Percentiles rank a stretch among this genome's conserved stretches.
Evolutionary conservation across 306 rosid genomes (phyloP).

Genomic region (Mimosa pudica): DNA sequence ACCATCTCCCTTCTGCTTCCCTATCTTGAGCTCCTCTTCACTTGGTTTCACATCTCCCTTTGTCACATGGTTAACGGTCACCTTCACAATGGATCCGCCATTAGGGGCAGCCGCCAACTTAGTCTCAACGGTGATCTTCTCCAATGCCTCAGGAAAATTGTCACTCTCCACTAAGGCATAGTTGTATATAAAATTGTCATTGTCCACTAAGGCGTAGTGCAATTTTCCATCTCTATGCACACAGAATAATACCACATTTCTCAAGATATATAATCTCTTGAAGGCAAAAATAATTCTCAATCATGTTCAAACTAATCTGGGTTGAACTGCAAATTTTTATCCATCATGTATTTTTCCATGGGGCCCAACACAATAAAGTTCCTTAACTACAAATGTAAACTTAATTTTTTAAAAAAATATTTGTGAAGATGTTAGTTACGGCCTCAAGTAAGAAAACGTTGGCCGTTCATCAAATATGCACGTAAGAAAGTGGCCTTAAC

Average conservation of each 20-base stretch:
- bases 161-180: slow-evolving; percentile 23
- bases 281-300: no score
- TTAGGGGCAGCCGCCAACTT: slow-evolving; percentile 21
- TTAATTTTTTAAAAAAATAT: no score
- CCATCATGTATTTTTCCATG: no score
- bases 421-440: no score
- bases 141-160: neutral
- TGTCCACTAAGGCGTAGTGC: slow-evolving; percentile 3
- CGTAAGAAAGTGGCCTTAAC: no score
- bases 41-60: neutral
- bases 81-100: slow-evolving; percentile 2
- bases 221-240: slow-evolving; percentile 6
- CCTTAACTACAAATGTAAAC: no score
- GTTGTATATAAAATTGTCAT: neutral
- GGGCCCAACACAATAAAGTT: no score
- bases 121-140: slow-evolving; percentile 14
- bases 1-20: slow-evolving; percentile 13
- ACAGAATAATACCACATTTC: neutral
- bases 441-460: no score
- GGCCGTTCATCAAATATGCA: no score
- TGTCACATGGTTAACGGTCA: neutral
- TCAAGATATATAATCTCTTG: no score
- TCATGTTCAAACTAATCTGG: no score
- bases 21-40: slow-evolving; percentile 31
- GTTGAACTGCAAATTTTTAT: no score